phyloP scores from a whole-genome alignment of 108 stramenopile genomes.

The Cyclotella choctawhatcheeana region DNA sequence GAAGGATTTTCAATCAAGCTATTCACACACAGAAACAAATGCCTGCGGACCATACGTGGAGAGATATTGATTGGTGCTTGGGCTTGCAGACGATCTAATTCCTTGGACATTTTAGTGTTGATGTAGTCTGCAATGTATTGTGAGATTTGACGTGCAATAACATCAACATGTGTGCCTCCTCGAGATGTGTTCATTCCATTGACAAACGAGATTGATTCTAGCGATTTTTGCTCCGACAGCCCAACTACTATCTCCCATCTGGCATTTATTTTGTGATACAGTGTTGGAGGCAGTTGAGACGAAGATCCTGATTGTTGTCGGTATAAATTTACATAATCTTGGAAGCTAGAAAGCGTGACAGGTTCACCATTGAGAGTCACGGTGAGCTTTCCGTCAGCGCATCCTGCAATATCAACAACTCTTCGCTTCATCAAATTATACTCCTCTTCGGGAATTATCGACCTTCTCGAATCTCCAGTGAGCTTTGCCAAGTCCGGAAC shows the following conservation, averaged over 20 bases:
- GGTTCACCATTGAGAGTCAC: conserved; percentile 69
- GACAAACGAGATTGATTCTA: conserved; percentile 85
- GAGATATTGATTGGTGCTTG: conserved; percentile 33
- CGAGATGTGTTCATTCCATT: conserved; percentile 88
- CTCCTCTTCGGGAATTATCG: conserved; percentile 61
- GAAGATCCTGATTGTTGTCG: background rate
- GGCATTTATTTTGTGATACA: conserved; percentile 49
- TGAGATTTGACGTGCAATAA: conserved; percentile 69
- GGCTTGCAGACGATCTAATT: no score
- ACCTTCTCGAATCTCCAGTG: conserved; percentile 32
- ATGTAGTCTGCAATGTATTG: conserved; percentile 70
- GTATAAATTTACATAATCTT: conserved; percentile 54
- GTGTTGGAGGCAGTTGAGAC: conserved; percentile 33
- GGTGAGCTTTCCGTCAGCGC: conserved; percentile 67
- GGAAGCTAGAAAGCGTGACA: conserved; percentile 42
- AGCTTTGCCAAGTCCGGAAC: conserved; percentile 77
- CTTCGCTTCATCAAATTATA: conserved; percentile 84
- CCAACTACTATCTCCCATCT: conserved; percentile 81
- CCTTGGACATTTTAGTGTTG: conserved; percentile 57
- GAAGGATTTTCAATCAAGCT: conserved; percentile 96
- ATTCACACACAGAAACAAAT: conserved; percentile 94
- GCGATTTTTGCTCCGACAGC: conserved; percentile 57
- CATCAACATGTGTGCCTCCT: conserved; percentile 91
- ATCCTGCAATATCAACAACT: conserved; percentile 89
- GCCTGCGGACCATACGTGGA: conserved; percentile 82